A percentile compares a stretch with the other conserved stretches of the same genome.
Conservation (phyloP, 2,329 filamentous ascomycete genomes). For the Colletotrichum plurivorum region DNA sequence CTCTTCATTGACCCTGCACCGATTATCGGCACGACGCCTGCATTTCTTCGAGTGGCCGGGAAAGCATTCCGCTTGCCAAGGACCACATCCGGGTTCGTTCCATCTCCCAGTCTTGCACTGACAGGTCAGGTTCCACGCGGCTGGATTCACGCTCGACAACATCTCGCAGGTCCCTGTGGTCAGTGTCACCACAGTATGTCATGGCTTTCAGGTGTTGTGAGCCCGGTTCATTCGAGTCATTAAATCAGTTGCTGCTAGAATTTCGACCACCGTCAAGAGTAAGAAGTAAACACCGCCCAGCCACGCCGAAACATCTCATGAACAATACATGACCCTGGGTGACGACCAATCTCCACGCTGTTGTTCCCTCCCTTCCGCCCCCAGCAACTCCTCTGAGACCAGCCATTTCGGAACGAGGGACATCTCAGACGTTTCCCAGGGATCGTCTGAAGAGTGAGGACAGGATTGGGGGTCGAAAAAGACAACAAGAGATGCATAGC, state of each 20-base stretch:
- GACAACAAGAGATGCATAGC: constrained; percentile 20
- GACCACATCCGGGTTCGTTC: constrained; percentile 1
- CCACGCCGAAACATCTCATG: neutral
- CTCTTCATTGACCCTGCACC: neutral
- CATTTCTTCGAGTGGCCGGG: neutral
- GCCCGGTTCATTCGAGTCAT: constrained; percentile 2
- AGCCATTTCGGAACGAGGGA: neutral
- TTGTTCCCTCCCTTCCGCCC: neutral
- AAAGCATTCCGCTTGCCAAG: neutral
- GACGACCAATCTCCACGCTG: neutral
- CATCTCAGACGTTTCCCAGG: neutral
- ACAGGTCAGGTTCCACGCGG: constrained; percentile 6
- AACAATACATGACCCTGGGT: neutral
- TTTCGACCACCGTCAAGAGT: constrained; percentile 3
- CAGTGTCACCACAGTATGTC: neutral
- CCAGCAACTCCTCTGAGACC: neutral
- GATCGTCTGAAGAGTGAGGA: neutral
- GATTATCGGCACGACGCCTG: neutral
- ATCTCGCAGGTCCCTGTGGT: neutral
- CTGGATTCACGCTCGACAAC: neutral
- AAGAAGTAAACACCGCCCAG: constrained; percentile 5
- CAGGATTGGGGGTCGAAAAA: neutral
- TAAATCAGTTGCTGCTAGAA: neutral
- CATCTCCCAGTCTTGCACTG: constrained; percentile 4
- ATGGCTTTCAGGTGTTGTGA: neutral